Evolutionary conservation across 2,329 filamentous ascomycete genomes (phyloP), one percentile per base, ranked within the genome.

Genomic region (Metarhizium sp.): DNA sequence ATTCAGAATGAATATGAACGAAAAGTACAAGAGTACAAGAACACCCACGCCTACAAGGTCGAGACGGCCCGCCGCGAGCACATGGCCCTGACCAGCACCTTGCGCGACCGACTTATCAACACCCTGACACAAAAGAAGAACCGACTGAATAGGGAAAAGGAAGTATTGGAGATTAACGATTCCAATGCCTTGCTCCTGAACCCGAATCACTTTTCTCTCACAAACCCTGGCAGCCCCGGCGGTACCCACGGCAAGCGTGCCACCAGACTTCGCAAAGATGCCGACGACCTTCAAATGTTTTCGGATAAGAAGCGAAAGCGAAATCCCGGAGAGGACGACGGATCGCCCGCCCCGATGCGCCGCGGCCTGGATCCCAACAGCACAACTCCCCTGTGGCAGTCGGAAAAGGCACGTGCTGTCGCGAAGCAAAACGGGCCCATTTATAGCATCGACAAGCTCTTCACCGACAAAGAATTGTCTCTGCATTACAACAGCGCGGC

Each of bases 371-470:
- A 86, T 50, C 73, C 76, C 48, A 77, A 77, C 55, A 79, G 74
- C 61, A 82, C 78, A 34, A 86, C 83, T 1, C 75, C 82, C 6
- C 71, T 85, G 29, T 86, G 82, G 82, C 79, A 82, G 63, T 80
- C 75, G 52, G 83, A 86, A 61, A 79, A 81, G 64, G 71, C 82
- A 53, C 74, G 77, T 60, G 71, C 73, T 56, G 71, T 74, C 54
- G 72, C 78, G 55, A 79, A 80, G 64, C 78, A 82, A 62, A 77
- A 80, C 20, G 82, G 80, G 8, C 78, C 81, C 0, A 70, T 83
- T 2, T 86, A 85, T 66, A 86, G 80, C 65, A 80, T 87, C 57
- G 83, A 87, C 62, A 86, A 86, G 71, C 77, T 87, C 42, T 87
- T 87, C 52, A 87, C 84, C 0, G 84, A 87, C 62, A 86, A 85